Base-by-base conservation (phyloP, 768 basidiomycete species). In the Lactarius sp. region DNA sequence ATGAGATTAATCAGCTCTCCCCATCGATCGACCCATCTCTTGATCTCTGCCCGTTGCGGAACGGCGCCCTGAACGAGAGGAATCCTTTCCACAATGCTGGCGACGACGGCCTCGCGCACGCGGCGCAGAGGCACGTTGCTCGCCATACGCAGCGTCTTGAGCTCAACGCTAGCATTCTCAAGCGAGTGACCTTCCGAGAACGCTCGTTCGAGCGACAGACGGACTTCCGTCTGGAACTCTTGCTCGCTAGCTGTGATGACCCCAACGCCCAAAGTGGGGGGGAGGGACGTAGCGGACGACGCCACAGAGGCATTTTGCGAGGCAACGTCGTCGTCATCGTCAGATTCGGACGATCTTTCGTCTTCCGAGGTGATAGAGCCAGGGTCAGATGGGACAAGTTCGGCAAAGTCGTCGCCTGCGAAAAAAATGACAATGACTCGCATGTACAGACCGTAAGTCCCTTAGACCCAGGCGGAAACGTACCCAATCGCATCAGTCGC, bases 131-230 rank as follows among this genome's bases (percentile, higher is more conserved):
- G 83, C 33, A 98, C 96, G 70, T 98, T 98, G 70, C 88, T 91
- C 41, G 94, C 93, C 92, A 98, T 96, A 54, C 95, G 90, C 51
- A 99, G 82, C 50, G 96, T 97, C 77, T 96, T 94, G 64, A 98
- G 81, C 73, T 98, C 96, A 65, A 98, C 89, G 0, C 91, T 81
- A 1, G 94, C 94, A 73, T 97, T 94, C 69, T 96, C 93, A 52
- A 96, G 87, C 12, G 87, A 88, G 76, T 97, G 94, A 2, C 83
- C 87, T 75, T 99, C 96, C 9, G 86, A 81, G 73, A 96, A 95
- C 31, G 95, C 95, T 64, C 96, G 88, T 60, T 92, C 90, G 55
- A 99, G 82, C 20, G 93, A 94, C 65, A 88, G 87, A n/a, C 77
- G 77, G 57, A 90, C 91, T 71, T 94, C 93, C 36, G 76, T 77